A percentile compares a stretch with the other conserved stretches of the same genome.
Conservation (phyloP, 164 flowering plant genomes). For the Magnolia sinica region DNA sequence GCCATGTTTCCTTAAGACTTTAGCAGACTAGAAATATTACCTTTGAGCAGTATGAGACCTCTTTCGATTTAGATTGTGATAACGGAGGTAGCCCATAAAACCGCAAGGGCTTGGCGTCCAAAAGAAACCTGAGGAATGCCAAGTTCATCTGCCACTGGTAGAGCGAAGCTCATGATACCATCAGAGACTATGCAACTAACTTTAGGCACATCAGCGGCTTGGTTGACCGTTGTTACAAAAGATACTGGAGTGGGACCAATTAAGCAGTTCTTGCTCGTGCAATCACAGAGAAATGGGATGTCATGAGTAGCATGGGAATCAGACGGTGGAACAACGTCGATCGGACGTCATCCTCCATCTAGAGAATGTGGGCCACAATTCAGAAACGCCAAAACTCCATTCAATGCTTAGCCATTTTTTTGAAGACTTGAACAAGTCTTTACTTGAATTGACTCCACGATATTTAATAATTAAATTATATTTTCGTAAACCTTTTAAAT, state of each 20-base stretch:
- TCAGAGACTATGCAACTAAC: background rate
- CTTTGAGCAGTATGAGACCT: background rate
- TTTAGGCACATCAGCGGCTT: too few species aligned
- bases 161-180: background rate
- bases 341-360: constrained; percentile 17
- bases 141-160: background rate
- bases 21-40: background rate
- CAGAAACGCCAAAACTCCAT: background rate
- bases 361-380: constrained; percentile 8
- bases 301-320: constrained; percentile 22
- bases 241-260: too few species aligned
- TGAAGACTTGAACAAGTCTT: too few species aligned
- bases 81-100: background rate
- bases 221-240: too few species aligned
- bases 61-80: background rate
- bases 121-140: background rate
- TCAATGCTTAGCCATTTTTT: too few species aligned
- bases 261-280: background rate
- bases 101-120: background rate
- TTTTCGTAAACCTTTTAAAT: too few species aligned
- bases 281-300: background rate
- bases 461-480: too few species aligned
- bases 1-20: too few species aligned
- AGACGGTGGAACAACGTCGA: constrained; percentile 44
- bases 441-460: too few species aligned